Evolutionary conservation across 495 filamentous ascomycete species (phyloP).

Genomic region (Talaromyces nanjingensis): DNA sequence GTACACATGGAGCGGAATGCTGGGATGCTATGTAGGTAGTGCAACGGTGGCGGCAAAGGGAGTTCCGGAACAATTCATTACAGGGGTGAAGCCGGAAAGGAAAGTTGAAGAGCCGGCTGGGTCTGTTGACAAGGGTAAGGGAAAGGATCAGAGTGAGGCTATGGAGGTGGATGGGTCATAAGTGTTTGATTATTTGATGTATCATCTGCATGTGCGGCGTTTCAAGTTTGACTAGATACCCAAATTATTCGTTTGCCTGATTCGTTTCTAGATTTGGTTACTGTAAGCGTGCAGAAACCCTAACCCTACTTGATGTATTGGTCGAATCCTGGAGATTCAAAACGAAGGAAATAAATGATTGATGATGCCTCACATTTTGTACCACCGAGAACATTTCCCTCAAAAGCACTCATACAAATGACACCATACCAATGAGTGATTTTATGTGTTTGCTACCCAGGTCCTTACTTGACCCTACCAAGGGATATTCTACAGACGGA

Average conservation of each 20-base stretch:
- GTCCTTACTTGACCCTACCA: not conserved
- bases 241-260: not conserved
- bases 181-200: not conserved
- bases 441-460: not conserved
- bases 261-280: not conserved
- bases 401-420: not conserved
- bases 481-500: not conserved
- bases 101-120: conserved; percentile 9
- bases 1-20: conserved; percentile 67
- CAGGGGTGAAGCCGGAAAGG: conserved; percentile 15
- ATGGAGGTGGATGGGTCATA: conserved; percentile 19
- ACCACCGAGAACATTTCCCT: not conserved
- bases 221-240: not conserved
- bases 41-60: conserved; percentile 54
- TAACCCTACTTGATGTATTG: not conserved
- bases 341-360: not conserved
- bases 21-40: conserved; percentile 69
- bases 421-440: not conserved
- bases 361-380: not conserved
- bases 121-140: not conserved
- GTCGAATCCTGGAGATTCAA: not conserved
- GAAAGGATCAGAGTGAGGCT: conserved; percentile 11
- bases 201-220: not conserved
- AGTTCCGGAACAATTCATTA: conserved; percentile 61
- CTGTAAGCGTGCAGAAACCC: not conserved